Evolutionary conservation across 257 asterid species (phyloP).

Genomic region (Penstemon barbatus): DNA sequence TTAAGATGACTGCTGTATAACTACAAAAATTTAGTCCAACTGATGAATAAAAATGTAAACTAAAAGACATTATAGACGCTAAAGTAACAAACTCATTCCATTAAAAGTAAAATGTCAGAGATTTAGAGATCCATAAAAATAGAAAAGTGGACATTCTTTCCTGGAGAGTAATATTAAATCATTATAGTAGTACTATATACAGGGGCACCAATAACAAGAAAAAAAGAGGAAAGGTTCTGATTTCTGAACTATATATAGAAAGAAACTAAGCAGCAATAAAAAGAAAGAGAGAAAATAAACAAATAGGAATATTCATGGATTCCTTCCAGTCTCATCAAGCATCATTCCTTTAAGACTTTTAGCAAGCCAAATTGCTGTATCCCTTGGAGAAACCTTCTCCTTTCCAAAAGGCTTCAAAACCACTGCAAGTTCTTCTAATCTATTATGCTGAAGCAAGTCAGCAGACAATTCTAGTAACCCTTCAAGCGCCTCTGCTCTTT

Average conservation of each 20-base stretch:
- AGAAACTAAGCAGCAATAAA: constrained; percentile 23
- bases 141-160: too few species aligned
- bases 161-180: too few species aligned
- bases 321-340: constrained; percentile 72
- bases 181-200: too few species aligned
- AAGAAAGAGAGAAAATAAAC: background rate
- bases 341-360: constrained; percentile 94
- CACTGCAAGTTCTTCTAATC: constrained; percentile 85
- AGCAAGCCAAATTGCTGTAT: constrained; percentile 97
- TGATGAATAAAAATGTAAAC: too few species aligned
- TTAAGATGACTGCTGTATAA: too few species aligned
- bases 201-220: too few species aligned
- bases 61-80: too few species aligned
- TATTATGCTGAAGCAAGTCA: constrained; percentile 80
- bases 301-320: constrained; percentile 37
- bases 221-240: background rate
- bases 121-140: too few species aligned
- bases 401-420: constrained; percentile 93
- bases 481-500: constrained; percentile 98
- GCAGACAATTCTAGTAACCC: constrained; percentile 94
- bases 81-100: too few species aligned
- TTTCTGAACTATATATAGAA: constrained; percentile 22
- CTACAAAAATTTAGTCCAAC: too few species aligned
- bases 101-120: too few species aligned
- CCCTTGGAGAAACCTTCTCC: constrained; percentile 96